Percentiles rank a stretch among this genome's conserved stretches.
Evolutionary conservation across 2,329 filamentous ascomycete genomes (phyloP).

Genomic region (Helminthosporium solani): DNA sequence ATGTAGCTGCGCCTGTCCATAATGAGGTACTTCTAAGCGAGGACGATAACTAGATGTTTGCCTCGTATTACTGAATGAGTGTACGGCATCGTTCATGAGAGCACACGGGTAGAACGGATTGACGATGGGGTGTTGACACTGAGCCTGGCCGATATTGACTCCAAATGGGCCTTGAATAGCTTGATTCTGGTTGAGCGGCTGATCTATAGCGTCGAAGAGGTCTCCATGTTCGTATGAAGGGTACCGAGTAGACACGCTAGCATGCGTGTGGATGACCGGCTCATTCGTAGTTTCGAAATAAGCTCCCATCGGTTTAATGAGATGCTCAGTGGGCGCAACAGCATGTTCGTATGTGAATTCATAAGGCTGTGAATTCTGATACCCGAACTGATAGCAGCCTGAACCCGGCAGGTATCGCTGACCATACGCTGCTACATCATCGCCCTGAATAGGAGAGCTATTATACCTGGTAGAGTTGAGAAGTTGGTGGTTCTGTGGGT

Average conservation of each 20-base stretch:
- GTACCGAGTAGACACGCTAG: neutral
- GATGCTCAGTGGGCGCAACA: neutral
- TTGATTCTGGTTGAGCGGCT: neutral
- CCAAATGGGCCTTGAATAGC: neutral
- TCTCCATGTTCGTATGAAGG: no score
- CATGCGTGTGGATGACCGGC: neutral
- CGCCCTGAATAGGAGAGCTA: neutral
- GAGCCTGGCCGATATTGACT: no score
- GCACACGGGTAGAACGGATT: no score
- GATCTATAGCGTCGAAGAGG: neutral
- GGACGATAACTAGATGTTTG: no score
- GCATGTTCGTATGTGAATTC: neutral
- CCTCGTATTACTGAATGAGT: no score
- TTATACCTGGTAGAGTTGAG: neutral
- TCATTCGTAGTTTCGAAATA: no score
- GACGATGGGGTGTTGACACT: no score
- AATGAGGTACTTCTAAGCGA: no score
- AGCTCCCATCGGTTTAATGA: no score
- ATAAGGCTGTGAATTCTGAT: neutral
- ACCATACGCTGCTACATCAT: neutral
- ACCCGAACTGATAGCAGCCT: neutral
- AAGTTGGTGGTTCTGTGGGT: neutral
- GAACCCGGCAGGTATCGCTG: neutral
- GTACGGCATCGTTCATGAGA: no score
- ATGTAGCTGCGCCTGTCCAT: no score